Percentiles rank a stretch among this genome's conserved stretches.
Conservation (phyloP, 306 rosid genomes). For the Quercus variabilis region DNA sequence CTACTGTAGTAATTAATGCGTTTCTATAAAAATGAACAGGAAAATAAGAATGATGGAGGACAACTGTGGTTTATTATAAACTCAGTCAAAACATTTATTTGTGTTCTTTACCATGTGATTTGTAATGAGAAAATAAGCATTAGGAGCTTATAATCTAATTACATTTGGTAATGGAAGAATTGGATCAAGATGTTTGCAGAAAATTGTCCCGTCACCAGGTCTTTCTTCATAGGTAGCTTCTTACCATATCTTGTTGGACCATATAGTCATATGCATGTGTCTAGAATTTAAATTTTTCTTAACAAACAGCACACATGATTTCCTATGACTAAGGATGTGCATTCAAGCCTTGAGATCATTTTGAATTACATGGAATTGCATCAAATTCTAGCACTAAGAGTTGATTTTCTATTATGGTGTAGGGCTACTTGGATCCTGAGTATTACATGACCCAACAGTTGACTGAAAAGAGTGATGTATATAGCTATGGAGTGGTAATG, state of each 20-base stretch:
- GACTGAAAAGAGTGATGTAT: conserved; percentile 49
- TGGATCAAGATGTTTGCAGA: too few species aligned
- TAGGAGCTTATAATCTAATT: too few species aligned
- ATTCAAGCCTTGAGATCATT: neutral
- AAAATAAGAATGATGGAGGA: neutral
- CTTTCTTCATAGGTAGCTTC: neutral
- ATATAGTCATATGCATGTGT: neutral
- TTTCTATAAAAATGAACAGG: neutral
- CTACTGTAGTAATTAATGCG: neutral
- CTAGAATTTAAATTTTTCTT: neutral
- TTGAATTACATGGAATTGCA: neutral
- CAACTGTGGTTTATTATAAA: neutral
- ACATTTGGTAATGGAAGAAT: too few species aligned
- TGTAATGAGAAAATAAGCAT: too few species aligned
- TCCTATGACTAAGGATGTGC: neutral
- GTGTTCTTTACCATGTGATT: too few species aligned
- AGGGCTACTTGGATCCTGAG: conserved; percentile 56
- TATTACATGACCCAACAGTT: conserved; percentile 42
- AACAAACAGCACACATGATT: neutral
- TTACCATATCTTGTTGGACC: neutral
- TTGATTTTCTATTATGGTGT: conserved; percentile 7
- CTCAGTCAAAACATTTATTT: neutral
- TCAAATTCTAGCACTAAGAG: neutral
- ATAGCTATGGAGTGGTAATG: conserved; percentile 47
- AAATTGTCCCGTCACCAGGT: too few species aligned